Evolutionary conservation across 129 eudicot genomes (phyloP), one percentile per base, ranked within the genome.

Genomic region (Tagetes patula): DNA sequence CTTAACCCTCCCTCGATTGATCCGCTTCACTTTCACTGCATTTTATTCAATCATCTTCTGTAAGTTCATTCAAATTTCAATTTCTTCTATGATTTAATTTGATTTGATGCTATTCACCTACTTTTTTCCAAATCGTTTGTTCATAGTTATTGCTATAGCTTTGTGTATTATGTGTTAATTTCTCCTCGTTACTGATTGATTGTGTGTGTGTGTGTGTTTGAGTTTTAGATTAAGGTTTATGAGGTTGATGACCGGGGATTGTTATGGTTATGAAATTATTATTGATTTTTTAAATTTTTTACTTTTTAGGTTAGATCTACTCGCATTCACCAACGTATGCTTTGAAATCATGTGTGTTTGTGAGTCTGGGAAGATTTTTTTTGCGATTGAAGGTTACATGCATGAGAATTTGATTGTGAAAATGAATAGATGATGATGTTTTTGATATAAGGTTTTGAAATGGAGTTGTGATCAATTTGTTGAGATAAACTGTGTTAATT

Each of bases 1-100:
- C 49, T 1, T 20, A 58, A 43, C 69, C 27, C 27, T 20, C 27
- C 27, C 75, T 77, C 70, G 66, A 14, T 76, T 56, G 12, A 75
- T 76, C 80, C 74, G 80, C 75, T 47, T 65, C 72, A 8, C 67
- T 34, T 20, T 20, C 27, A 20, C 27, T 20, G 27, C 27, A 20
- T 20, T 20, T 20, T 20, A 20, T 20, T 27, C 34, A 66, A 65
- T 14, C 45, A 56, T 50, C 78, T 48, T 34, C 78, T 50, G 70
- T 74, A 62, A 61, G 78, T 47, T 58, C 4, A 27, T 73, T 61
- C 38, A 60, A 33, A 7, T 62, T 47, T 42, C 13, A 1, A 6
- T 27, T 27, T 72, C 41, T 6, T 55, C 27, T 8, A 10, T 43
- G 0, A 60, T 68, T 36, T 56, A 1, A 31, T 76, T 45, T 45